Evolutionary conservation across 257 asterid genomes (phyloP).

Genomic region (Solanum tacnaense): DNA sequence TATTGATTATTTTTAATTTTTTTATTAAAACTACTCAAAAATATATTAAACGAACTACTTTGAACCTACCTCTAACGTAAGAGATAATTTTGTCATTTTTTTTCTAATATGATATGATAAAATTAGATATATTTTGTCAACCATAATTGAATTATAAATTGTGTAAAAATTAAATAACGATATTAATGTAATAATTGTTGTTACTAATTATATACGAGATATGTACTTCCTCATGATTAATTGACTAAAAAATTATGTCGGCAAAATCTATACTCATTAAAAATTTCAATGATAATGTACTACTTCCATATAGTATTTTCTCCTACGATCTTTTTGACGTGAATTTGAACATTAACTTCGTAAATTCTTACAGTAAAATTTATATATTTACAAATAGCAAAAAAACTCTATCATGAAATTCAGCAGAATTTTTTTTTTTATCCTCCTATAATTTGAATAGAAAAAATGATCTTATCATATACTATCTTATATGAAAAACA

Average conservation of each 20-base stretch:
- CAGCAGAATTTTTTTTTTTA: too few species aligned
- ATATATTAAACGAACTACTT: neutral
- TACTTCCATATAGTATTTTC: neutral
- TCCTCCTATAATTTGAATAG: too few species aligned
- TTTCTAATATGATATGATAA: neutral
- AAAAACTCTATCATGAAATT: too few species aligned
- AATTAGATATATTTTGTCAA: neutral
- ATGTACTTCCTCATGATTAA: neutral
- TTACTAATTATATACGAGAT: neutral
- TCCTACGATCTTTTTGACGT: neutral
- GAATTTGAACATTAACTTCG: neutral
- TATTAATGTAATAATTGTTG: neutral
- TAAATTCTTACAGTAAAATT: neutral
- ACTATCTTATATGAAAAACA: too few species aligned
- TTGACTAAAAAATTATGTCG: neutral
- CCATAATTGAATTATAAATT: neutral
- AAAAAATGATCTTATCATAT: too few species aligned
- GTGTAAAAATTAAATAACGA: neutral
- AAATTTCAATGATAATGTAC: neutral
- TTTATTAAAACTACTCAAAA: too few species aligned
- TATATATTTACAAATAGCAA: neutral
- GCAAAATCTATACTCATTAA: neutral
- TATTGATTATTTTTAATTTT: too few species aligned
- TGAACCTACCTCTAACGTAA: neutral
- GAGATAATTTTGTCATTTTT: neutral